Evolutionary conservation across 176 grass and related monocot genomes (phyloP), one percentile per base, ranked within the genome.

Genomic region (Ananas comosus): DNA sequence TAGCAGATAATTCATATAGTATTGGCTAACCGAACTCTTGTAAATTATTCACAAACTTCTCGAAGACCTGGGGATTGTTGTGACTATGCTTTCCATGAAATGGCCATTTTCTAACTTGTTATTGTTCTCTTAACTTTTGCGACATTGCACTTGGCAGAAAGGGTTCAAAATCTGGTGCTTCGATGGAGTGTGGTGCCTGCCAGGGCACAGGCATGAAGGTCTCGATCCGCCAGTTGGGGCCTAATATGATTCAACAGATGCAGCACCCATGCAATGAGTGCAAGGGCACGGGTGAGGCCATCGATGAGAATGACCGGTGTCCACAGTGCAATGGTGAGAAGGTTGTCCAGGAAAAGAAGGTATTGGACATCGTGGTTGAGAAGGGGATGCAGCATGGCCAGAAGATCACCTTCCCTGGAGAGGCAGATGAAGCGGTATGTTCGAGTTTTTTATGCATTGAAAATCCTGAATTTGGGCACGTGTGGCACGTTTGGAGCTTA

Each of bases 221-320:
- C 16, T 83, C 86, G 48, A 83, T 96, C 2, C 72, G 91, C 18
- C 87, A 91, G 54, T 12, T 96, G 63, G 91, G 86, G 5, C 91
- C 91, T n/a, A 72, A 76, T 42, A 96, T 96, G 91, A 87, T 96
- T 50, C 91, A 96, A 47, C 91, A 96, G 69, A 96, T 96, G 91
- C 91, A 91, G 51, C 84, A 85, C 51, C 79, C 87, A 50, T 96
- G 91, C 84, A 91, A 80, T 10, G 91, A 91, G 21, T 96, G 87
- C 76, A 96, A 82, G 67, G 91, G 84, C 9, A 85, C 82, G 71
- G 91, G 91, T 1, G 91, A 96, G 79, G 91, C 81, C 10, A 91
- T 96, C 61, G 87, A 11, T 0, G 84, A 96, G 0, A 96, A 91
- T 79, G 91, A 96, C 64, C 72, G 91, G 48, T 96, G 91, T 64